phyloP scores from a whole-genome alignment of 495 filamentous ascomycete genomes.

The Talaromyces adpressus region DNA sequence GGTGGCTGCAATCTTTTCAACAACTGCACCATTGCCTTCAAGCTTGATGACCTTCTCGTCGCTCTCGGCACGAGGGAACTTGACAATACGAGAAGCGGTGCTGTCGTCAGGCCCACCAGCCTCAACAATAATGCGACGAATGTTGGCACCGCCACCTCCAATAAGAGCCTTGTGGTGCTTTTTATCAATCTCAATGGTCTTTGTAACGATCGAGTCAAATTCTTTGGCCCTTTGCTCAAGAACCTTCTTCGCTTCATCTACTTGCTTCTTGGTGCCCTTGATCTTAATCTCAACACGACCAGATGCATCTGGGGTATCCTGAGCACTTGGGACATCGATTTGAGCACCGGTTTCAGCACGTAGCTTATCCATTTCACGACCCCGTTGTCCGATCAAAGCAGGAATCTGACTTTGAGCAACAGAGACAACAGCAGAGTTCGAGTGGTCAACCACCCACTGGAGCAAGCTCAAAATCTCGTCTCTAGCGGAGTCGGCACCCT shows the following conservation, averaged over 20 bases:
- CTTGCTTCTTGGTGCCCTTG: slow-evolving; percentile 83
- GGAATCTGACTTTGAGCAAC: slow-evolving; percentile 85
- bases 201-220: slow-evolving; percentile 79
- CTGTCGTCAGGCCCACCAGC: slow-evolving; percentile 85
- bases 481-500: slow-evolving; percentile 82
- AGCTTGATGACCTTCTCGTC: slow-evolving; percentile 76
- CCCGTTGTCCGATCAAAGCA: slow-evolving; percentile 81
- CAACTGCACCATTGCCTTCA: slow-evolving; percentile 72
- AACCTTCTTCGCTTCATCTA: slow-evolving; percentile 81
- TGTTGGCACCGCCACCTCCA: slow-evolving; percentile 73
- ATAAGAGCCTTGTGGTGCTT: slow-evolving; percentile 89
- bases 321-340: slow-evolving; percentile 76
- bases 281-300: slow-evolving; percentile 75
- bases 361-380: slow-evolving; percentile 83
- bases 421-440: slow-evolving; percentile 65
- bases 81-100: slow-evolving; percentile 75
- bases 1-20: slow-evolving; percentile 78
- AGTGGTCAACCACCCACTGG: slow-evolving; percentile 83
- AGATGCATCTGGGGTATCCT: slow-evolving; percentile 52
- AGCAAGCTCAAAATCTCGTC: slow-evolving; percentile 81
- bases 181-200: slow-evolving; percentile 80
- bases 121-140: slow-evolving; percentile 77
- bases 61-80: slow-evolving; percentile 77
- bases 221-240: slow-evolving; percentile 74
- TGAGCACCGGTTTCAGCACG: slow-evolving; percentile 73